Percentiles rank a stretch among this genome's conserved stretches.
These are phyloP conservation scores for Tetradesmus lagerheimii DNA, from an alignment of 139 green algal genomes.

Conservation along the genomic window DNA sequence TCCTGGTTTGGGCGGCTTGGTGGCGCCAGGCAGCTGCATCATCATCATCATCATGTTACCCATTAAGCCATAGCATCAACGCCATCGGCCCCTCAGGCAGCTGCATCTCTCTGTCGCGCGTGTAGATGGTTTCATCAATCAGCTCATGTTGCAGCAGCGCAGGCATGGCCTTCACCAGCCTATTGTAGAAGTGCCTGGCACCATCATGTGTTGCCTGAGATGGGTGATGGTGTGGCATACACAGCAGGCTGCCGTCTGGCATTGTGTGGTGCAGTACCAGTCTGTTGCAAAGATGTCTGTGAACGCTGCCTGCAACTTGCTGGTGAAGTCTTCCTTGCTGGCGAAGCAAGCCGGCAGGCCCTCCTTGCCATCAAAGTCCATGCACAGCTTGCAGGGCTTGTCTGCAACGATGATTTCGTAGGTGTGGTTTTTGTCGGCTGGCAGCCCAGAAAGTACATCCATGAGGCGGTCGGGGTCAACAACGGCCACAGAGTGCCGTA, in stretches of 20 bases:
- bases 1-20: too few species aligned
- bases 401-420: slow-evolving; percentile 6
- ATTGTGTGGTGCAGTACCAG: not conserved
- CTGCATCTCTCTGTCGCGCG: not conserved
- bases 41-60: too few species aligned
- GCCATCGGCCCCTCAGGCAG: too few species aligned
- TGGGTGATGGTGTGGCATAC: not conserved
- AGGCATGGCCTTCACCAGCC: not conserved
- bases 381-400: slow-evolving; percentile 14
- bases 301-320: not conserved
- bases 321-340: not conserved
- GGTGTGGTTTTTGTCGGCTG: slow-evolving; percentile 16
- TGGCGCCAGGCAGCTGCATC: too few species aligned
- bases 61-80: too few species aligned
- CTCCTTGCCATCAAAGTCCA: slow-evolving; percentile 5
- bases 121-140: not conserved
- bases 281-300: not conserved
- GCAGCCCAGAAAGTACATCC: not conserved
- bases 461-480: not conserved
- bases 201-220: not conserved
- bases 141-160: not conserved
- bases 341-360: slow-evolving; percentile 3
- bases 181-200: slow-evolving; percentile 3
- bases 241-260: slow-evolving; percentile 5
- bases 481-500: not conserved